phyloP scores from a whole-genome alignment of 1,284 basidiomycete genomes.

The Cutaneotrichosporon sp. region DNA sequence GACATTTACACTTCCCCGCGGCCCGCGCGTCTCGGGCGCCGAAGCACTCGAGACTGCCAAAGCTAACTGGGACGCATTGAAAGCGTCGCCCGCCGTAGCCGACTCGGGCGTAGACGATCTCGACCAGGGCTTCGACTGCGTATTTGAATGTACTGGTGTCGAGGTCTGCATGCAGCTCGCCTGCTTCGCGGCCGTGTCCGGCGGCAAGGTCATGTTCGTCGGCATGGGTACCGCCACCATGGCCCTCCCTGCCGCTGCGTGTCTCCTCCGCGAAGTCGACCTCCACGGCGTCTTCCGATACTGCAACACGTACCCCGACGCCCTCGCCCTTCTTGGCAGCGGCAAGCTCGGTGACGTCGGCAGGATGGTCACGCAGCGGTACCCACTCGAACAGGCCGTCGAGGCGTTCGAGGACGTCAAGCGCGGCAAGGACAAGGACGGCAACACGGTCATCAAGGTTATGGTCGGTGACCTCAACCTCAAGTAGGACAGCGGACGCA shows the following conservation, averaged over 20 bases:
- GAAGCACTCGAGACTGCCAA: conserved; percentile 65
- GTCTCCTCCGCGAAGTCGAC: conserved; percentile 85
- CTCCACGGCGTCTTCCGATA: conserved; percentile 80
- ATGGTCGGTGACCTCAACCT: conserved; percentile 54
- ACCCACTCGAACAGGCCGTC: conserved; percentile 60
- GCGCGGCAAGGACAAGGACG: conserved; percentile 67
- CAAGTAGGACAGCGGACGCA: neutral
- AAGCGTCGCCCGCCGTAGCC: conserved; percentile 21
- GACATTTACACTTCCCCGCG: conserved; percentile 61
- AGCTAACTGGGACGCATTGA: conserved; percentile 53
- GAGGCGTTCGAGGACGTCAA: conserved; percentile 74
- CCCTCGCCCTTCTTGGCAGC: conserved; percentile 65
- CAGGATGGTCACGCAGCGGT: conserved; percentile 75
- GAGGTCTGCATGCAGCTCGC: conserved; percentile 84
- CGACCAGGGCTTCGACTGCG: conserved; percentile 77
- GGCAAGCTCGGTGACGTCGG: conserved; percentile 61
- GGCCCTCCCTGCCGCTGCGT: conserved; percentile 72
- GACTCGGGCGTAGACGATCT: conserved; percentile 45
- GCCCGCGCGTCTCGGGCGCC: conserved; percentile 51
- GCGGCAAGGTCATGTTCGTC: conserved; percentile 84
- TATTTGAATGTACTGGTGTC: conserved; percentile 88
- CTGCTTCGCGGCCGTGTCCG: conserved; percentile 57
- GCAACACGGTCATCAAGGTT: conserved; percentile 77
- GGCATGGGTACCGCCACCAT: conserved; percentile 89
- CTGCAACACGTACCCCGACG: conserved; percentile 75